Evolutionary conservation across 352 stramenopile species (phyloP).

Genomic region (Phytophthora kernoviae): DNA sequence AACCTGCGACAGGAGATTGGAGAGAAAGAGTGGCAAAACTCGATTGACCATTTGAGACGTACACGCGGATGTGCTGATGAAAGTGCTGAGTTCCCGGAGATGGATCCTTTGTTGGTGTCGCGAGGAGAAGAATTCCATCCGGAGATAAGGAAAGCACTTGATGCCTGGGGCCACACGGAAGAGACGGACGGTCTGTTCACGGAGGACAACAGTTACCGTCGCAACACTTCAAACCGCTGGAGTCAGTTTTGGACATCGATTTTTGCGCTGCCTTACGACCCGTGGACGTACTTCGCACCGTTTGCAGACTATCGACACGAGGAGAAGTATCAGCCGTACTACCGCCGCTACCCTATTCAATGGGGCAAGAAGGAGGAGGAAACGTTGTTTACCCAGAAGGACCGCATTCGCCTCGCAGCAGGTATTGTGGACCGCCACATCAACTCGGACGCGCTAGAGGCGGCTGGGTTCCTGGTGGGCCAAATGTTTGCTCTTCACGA

Average conservation of each 20-base stretch:
- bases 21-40: constrained; percentile 48
- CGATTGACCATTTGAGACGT: constrained; percentile 62
- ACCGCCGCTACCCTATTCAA: constrained; percentile 77
- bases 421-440: constrained; percentile 81
- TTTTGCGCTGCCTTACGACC: constrained; percentile 71
- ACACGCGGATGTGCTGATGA: constrained; percentile 46
- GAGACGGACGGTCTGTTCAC: constrained; percentile 69
- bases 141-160: constrained; percentile 51
- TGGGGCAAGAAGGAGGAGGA: constrained; percentile 74
- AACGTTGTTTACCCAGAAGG: constrained; percentile 82
- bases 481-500: constrained; percentile 92
- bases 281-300: constrained; percentile 80
- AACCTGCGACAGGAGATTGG: constrained; percentile 57
- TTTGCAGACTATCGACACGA: constrained; percentile 82
- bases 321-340: constrained; percentile 76
- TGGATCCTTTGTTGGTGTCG: constrained; percentile 74
- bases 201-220: constrained; percentile 48
- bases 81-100: constrained; percentile 55
- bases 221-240: constrained; percentile 22
- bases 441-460: constrained; percentile 70
- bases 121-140: constrained; percentile 70
- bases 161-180: constrained; percentile 79
- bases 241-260: constrained; percentile 59
- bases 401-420: constrained; percentile 73
- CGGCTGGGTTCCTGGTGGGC: constrained; percentile 53